Evolutionary conservation across 148 eudicot genomes (phyloP).

Genomic region (Oxyria digyna): DNA sequence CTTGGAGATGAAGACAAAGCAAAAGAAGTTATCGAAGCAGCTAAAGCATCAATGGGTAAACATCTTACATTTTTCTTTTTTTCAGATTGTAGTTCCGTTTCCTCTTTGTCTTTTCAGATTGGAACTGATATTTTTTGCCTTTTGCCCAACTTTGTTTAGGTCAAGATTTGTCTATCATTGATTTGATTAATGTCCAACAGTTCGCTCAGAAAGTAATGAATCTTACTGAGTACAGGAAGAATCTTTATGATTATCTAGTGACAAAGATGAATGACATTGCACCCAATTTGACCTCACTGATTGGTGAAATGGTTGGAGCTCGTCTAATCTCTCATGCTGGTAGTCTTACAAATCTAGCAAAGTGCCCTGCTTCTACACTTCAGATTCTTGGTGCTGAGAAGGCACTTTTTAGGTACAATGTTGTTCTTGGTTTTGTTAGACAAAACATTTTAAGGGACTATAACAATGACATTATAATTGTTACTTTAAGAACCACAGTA

Average conservation of each 20-base stretch:
- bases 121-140: not conserved
- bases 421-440: not conserved
- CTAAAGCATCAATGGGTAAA: constrained; percentile 96
- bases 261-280: constrained; percentile 92
- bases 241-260: constrained; percentile 72
- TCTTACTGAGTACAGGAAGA: constrained; percentile 85
- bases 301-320: constrained; percentile 97
- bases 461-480: not conserved
- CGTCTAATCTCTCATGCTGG: constrained; percentile 97
- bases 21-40: constrained; percentile 88
- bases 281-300: constrained; percentile 87
- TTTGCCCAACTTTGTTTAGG: constrained; percentile 32
- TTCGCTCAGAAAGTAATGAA: constrained; percentile 95
- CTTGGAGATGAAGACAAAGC: constrained; percentile 98
- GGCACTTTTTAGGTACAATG: constrained; percentile 75
- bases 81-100: not conserved
- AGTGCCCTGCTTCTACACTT: constrained; percentile 94
- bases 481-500: not conserved
- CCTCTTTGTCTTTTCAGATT: not conserved
- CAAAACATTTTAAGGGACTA: not conserved
- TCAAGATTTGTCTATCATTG: constrained; percentile 82
- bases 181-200: constrained; percentile 81
- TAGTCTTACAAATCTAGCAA: constrained; percentile 92
- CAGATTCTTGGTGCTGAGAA: constrained; percentile 98
- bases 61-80: not conserved